phyloP scores from a whole-genome alignment of 257 asterid genomes.

The Nicotiana attenuata region DNA sequence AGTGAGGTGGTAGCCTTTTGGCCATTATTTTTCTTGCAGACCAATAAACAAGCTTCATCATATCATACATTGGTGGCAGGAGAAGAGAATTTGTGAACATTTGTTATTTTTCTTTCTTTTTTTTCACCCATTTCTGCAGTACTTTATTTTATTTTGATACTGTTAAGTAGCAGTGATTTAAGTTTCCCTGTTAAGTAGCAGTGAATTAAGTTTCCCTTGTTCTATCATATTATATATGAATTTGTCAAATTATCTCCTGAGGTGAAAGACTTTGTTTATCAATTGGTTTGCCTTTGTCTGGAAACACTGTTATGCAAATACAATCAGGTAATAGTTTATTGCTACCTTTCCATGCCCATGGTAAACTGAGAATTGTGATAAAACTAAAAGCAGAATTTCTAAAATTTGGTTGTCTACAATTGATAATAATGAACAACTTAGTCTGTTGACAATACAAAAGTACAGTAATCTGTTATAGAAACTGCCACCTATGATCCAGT shows the following conservation, averaged over 20 bases:
- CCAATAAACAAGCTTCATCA: constrained; percentile 25
- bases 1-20: constrained; percentile 17
- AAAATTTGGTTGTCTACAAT: too few species aligned
- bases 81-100: constrained; percentile 2
- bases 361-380: background rate
- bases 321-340: background rate
- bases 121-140: background rate
- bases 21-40: constrained; percentile 14
- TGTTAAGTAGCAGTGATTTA: background rate
- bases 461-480: background rate
- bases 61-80: constrained; percentile 1
- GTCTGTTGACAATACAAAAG: background rate
- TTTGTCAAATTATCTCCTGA: background rate
- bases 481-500: background rate
- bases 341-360: background rate
- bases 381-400: background rate
- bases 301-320: background rate
- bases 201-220: background rate
- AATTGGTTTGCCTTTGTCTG: background rate
- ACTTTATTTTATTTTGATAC: background rate
- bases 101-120: constrained; percentile 15
- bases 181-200: background rate
- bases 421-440: background rate
- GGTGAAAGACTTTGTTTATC: background rate
- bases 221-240: background rate